phyloP scores from a whole-genome alignment of 2,329 filamentous ascomycete species.

The Polychaeton citri region DNA sequence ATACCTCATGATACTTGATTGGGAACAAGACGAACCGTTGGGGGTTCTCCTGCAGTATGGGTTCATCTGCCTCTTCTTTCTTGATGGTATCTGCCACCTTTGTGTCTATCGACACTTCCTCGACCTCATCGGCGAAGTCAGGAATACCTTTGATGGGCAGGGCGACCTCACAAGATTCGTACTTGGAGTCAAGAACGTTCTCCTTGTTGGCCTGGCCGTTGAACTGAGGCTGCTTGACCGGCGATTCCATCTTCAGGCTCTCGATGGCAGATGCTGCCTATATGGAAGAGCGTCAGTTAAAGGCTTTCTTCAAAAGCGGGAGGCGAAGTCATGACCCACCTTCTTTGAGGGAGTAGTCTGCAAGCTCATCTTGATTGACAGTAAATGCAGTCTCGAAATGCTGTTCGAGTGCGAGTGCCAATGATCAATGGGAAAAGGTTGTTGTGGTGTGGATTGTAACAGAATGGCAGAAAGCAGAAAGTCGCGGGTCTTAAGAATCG shows the following conservation, averaged over 20 bases:
- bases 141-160: constrained; percentile 40
- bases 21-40: constrained; percentile 96
- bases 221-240: constrained; percentile 81
- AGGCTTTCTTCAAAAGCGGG: constrained; percentile 20
- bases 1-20: constrained; percentile 97
- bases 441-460: background rate
- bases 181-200: constrained; percentile 46
- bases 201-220: constrained; percentile 60
- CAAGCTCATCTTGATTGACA: constrained; percentile 35
- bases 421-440: background rate
- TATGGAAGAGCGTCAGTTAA: constrained; percentile 23
- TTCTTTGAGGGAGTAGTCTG: constrained; percentile 64
- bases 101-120: constrained; percentile 21
- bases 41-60: constrained; percentile 87
- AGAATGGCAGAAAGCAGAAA: background rate
- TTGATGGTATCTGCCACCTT: constrained; percentile 40
- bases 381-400: background rate
- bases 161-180: constrained; percentile 41
- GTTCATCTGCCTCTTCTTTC: constrained; percentile 67
- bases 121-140: constrained; percentile 20
- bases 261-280: constrained; percentile 81
- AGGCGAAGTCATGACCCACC: constrained; percentile 39
- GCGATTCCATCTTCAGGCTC: constrained; percentile 83
- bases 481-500: background rate
- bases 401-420: background rate